These are phyloP conservation scores for Parathielavia appendiculata DNA, from an alignment of 495 filamentous ascomycete species.

Conservation along the genomic window DNA sequence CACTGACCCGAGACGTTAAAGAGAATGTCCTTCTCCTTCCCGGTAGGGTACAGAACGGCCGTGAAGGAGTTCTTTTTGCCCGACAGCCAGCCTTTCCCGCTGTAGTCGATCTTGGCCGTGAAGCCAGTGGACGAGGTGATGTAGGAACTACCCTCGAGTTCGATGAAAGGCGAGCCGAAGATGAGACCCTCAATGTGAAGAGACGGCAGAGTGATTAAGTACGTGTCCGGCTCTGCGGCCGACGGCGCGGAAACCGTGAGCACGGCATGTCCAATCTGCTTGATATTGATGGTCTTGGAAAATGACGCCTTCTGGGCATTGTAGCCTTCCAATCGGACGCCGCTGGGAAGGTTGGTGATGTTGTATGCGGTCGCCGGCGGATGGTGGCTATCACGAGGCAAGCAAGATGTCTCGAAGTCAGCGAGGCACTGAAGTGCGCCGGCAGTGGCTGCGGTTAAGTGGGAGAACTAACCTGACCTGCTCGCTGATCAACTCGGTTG, in stretches of 20 bases:
- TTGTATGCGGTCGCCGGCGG: constrained; percentile 95
- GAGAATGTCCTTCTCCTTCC: constrained; percentile 72
- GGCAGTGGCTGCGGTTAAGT: neutral
- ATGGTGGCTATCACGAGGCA: constrained; percentile 62
- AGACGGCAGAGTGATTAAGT: constrained; percentile 85
- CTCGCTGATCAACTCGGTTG: constrained; percentile 61
- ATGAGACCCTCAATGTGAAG: constrained; percentile 94
- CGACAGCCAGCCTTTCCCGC: constrained; percentile 84
- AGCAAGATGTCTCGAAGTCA: constrained; percentile 38
- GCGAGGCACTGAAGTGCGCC: constrained; percentile 24
- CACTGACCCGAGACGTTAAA: constrained; percentile 90
- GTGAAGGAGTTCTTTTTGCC: constrained; percentile 93
- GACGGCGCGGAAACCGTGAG: constrained; percentile 61
- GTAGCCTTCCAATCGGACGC: constrained; percentile 86
- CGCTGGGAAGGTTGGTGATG: constrained; percentile 78
- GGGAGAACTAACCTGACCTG: constrained; percentile 51
- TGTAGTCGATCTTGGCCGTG: constrained; percentile 89
- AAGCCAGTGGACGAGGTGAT: constrained; percentile 84
- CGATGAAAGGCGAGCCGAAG: constrained; percentile 84
- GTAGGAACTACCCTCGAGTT: constrained; percentile 74
- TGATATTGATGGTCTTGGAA: constrained; percentile 86
- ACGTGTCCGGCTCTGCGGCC: constrained; percentile 56
- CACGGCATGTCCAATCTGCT: constrained; percentile 93
- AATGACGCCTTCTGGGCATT: constrained; percentile 98
- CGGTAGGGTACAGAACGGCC: constrained; percentile 68